Evolutionary conservation across 306 rosid species (phyloP).

Genomic region (Gillenia trifoliata): DNA sequence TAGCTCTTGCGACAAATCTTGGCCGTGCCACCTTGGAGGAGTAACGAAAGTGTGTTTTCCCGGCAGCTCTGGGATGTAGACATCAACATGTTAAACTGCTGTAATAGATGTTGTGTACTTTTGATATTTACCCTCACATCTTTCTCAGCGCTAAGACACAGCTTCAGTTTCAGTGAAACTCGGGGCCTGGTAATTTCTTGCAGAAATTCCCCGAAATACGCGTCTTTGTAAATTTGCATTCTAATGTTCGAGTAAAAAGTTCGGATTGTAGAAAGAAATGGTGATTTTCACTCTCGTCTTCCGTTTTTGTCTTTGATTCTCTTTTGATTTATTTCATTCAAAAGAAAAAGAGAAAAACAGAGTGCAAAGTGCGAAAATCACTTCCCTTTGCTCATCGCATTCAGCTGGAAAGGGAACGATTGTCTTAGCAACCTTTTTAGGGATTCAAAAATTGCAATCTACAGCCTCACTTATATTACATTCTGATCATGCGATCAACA

Average conservation of each 20-base stretch:
- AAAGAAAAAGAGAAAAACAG: too few relatives aligned
- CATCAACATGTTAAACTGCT: not conserved
- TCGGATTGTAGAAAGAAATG: not conserved
- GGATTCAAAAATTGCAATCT: not conserved
- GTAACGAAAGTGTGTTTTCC: conserved; percentile 1
- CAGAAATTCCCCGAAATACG: not conserved
- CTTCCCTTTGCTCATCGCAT: not conserved
- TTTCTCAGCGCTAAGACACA: not conserved
- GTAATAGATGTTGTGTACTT: not conserved
- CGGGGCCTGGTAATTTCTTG: not conserved
- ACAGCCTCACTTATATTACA: not conserved
- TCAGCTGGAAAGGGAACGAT: not conserved
- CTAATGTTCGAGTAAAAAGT: not conserved
- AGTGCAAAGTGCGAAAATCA: too few relatives aligned
- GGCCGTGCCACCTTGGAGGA: conserved; percentile 85
- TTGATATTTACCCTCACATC: not conserved
- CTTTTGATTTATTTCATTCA: too few relatives aligned
- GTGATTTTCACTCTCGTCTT: too few relatives aligned
- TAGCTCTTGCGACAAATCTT: conserved; percentile 83
- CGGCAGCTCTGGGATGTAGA: not conserved
- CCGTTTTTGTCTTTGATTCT: too few relatives aligned
- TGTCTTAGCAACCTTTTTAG: too few relatives aligned
- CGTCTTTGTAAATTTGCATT: conserved; percentile 2
- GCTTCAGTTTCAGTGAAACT: not conserved
- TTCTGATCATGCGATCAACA: conserved; percentile 18